Evolutionary conservation across 768 basidiomycete genomes (phyloP), one percentile per base, ranked within the genome.

Genomic region (Calocybe indica): DNA sequence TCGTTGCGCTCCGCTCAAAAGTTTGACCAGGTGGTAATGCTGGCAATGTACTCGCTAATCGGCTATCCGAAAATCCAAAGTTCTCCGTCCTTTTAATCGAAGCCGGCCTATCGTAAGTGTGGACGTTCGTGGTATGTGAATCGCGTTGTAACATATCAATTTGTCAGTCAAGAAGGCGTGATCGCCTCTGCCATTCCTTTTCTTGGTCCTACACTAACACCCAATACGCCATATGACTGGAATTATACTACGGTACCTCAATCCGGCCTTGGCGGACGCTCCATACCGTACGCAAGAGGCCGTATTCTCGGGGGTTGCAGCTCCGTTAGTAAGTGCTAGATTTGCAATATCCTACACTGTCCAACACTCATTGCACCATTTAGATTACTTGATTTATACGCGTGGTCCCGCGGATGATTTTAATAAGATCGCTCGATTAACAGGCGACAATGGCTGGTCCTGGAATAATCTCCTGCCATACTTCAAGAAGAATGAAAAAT

Each of bases 401-500:
- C 43, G 49, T n/a, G 54, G 54, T 7, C 22, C 54, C 5, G 43
- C 47, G 11, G 54, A 55, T 13, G 54, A 53, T 32, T 55, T 50
- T 15, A 48, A 55, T 37, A 15, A 43, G 22, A 50, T 43, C 31
- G 54, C 54, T 10, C 41, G 45, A 6, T 36, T 55, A 22, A 46
- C 49, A 9, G 54, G 52, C 30, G 54, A 55, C 46, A 32, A 40
- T 7, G 54, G 55, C 3, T 68, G 66, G 66, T 54, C 61, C 11
- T 68, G 64, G 65, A 37, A 55, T 7, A 53, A 47, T 4, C 52
- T 68, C 28, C 55, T 56, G 15, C 56, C 55, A 10, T 67, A 63
- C 46, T 58, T 64, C 22, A 43, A 48, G 28, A 51, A 63, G 72
- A 63, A 58, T 50, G 70, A 71, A 51, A 15, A 12, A 15, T 41